Percentiles rank a stretch among this genome's conserved stretches.
These are phyloP conservation scores for Dysphania ambrosioides DNA, from an alignment of 148 eudicot genomes.

Conservation along the genomic window DNA sequence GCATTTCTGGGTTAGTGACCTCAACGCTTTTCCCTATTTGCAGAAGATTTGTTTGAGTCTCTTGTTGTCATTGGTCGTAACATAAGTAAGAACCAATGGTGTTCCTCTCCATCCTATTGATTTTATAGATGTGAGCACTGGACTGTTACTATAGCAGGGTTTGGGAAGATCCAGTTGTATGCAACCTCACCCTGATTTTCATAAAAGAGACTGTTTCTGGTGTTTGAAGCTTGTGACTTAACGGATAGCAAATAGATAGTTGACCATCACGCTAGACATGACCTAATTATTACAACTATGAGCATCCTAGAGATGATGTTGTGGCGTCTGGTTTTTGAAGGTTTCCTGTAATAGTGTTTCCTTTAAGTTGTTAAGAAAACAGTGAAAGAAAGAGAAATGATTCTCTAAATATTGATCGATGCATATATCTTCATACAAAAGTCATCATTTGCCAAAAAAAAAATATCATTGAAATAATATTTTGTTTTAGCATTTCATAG, in stretches of 20 bases:
- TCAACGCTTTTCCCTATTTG: conserved; percentile 14
- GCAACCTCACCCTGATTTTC: too few relatives aligned
- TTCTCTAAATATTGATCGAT: neutral
- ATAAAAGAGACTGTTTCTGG: too few relatives aligned
- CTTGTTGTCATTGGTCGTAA: conserved; percentile 93
- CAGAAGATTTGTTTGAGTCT: conserved; percentile 95
- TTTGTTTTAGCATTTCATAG: neutral
- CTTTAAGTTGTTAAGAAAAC: neutral
- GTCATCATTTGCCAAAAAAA: neutral
- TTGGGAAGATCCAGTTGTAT: too few relatives aligned
- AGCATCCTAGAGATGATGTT: conserved; percentile 87
- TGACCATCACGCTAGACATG: too few relatives aligned
- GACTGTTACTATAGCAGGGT: too few relatives aligned
- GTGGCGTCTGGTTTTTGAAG: conserved; percentile 92
- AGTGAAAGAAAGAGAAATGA: neutral
- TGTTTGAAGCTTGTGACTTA: too few relatives aligned
- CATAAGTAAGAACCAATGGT: conserved; percentile 88
- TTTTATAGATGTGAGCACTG: conserved; percentile 81
- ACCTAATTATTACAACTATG: conserved; percentile 87
- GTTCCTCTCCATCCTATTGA: conserved; percentile 92
- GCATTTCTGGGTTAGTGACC: neutral
- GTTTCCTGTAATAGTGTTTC: conserved; percentile 31
- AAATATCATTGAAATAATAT: neutral
- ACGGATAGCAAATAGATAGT: too few relatives aligned
- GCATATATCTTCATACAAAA: too few relatives aligned